These are phyloP conservation scores for Zygosaccharomyces sapae DNA, from an alignment of 1,139 yeast species.

Conservation along the genomic window DNA sequence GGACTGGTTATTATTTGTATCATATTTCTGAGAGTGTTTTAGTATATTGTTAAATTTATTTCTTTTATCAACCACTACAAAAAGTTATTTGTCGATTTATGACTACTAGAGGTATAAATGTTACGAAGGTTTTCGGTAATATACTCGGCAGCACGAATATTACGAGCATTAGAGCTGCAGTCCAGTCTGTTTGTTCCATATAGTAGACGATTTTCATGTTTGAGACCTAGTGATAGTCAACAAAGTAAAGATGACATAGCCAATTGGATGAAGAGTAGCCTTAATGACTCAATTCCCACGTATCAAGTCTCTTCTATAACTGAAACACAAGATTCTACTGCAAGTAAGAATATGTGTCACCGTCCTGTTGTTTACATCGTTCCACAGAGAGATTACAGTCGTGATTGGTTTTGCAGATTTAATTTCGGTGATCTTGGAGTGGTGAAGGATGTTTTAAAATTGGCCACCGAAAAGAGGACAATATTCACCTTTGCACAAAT, in stretches of 20 bases:
- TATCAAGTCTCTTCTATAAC: slow-evolving; percentile 6
- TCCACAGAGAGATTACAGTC: slow-evolving; percentile 18
- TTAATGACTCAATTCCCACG: slow-evolving; percentile 14
- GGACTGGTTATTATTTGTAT: neutral
- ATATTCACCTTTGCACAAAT: slow-evolving; percentile 23
- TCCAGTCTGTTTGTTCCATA: neutral
- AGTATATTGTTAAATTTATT: neutral
- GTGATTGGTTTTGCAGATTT: slow-evolving; percentile 20
- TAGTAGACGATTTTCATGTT: slow-evolving; percentile 8
- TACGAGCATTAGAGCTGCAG: slow-evolving; percentile 1
- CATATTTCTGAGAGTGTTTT: neutral
- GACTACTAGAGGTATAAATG: slow-evolving; percentile 6
- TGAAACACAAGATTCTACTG: neutral
- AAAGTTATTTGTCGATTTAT: slow-evolving; percentile 3
- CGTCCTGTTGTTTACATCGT: slow-evolving; percentile 4
- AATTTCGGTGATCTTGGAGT: slow-evolving; percentile 16
- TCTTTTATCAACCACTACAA: neutral
- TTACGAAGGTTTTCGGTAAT: slow-evolving; percentile 7
- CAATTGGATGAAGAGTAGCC: slow-evolving; percentile 15
- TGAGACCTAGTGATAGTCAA: slow-evolving; percentile 9
- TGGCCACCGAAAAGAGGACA: slow-evolving; percentile 11
- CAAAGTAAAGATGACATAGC: slow-evolving; percentile 16
- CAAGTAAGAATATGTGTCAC: neutral
- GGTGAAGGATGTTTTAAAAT: slow-evolving; percentile 14
- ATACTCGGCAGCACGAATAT: slow-evolving; percentile 5